Percentiles rank a stretch among this genome's conserved stretches.
These are phyloP conservation scores for Fomitopsis betulina DNA, from an alignment of 1,284 basidiomycete species.

Conservation along the genomic window DNA sequence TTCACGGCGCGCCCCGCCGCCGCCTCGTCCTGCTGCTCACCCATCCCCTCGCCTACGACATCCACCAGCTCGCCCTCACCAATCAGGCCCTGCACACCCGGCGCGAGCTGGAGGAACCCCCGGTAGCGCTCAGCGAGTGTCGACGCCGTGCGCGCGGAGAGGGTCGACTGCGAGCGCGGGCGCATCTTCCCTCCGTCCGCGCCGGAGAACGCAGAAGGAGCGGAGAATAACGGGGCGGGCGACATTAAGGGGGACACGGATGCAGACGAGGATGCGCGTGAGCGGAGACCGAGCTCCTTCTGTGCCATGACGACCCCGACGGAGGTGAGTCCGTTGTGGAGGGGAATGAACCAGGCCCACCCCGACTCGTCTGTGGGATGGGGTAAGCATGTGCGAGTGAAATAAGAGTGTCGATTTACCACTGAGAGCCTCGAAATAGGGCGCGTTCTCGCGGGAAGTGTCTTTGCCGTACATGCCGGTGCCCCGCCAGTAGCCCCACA, in stretches of 20 bases:
- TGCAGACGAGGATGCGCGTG: conserved; percentile 26
- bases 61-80: conserved; percentile 36
- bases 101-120: conserved; percentile 37
- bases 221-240: conserved; percentile 4
- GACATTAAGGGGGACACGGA: conserved; percentile 1
- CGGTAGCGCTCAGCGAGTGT: conserved; percentile 37
- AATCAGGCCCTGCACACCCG: conserved; percentile 50
- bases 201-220: neutral
- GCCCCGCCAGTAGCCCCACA: conserved; percentile 72
- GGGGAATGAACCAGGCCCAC: conserved; percentile 77
- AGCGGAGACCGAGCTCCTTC: conserved; percentile 30
- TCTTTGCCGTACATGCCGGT: conserved; percentile 51
- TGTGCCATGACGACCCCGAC: conserved; percentile 72
- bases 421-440: conserved; percentile 62
- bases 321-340: conserved; percentile 64
- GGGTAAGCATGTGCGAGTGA: neutral
- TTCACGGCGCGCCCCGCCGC: conserved; percentile 21
- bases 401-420: conserved; percentile 34
- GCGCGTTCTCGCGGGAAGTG: conserved; percentile 50
- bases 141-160: conserved; percentile 20
- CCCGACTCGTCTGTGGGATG: conserved; percentile 62
- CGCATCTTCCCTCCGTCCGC: neutral
- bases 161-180: conserved; percentile 15
- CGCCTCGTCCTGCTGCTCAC: conserved; percentile 7
- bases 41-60: conserved; percentile 13